Base-by-base conservation (phyloP, 177 flowering plant species). In the Vitis hybrid region DNA sequence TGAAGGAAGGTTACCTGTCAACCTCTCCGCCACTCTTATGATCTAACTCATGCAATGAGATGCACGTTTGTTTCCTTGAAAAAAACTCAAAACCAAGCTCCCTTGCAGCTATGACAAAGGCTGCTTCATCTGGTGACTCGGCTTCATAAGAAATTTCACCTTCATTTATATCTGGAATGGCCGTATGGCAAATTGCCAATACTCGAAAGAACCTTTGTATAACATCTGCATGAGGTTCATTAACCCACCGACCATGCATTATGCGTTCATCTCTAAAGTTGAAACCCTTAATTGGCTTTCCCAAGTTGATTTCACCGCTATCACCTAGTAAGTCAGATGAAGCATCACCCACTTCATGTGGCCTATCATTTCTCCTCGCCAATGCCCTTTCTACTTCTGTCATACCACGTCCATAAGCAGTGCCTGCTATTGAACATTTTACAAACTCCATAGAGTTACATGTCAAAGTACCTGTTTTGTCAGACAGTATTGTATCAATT, bases 51-150 rank as follows among this genome's bases (percentile, higher is more conserved):
- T 76, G 86, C 82, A 93, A 74, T 56, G 72, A 80, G 70, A 93
- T 89, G 75, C 80, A 82, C 34, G 86, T 80, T 72, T 91, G 97
- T 48, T 86, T 84, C 80, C 98, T 88, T 72, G 71, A 77, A 75
- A 75, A 85, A 71, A 93, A 90, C 67, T 88, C 85, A 81, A 93
- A 93, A 1, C 97, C 98, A 80, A 93, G 65, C 76, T 85, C 90
- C 64, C 85, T 78, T n/a, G 97, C 92, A 73, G 98, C 93, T 26
- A 87, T 79, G 57, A 91, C 92, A 84, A 91, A 88, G 61, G 98
- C 93, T 64, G 92, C 92, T 86, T 93, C 98, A 81, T 93, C 98
- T 7, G 97, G 95, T 15, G 97, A 93, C 76, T 93, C 97, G 58
- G 95, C 95, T 79, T 93, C 97, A 82, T 88, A 93, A 21, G 79